These are phyloP conservation scores for Apostasia ramifera DNA, from an alignment of 106 monocot genomes.

Conservation along the genomic window DNA sequence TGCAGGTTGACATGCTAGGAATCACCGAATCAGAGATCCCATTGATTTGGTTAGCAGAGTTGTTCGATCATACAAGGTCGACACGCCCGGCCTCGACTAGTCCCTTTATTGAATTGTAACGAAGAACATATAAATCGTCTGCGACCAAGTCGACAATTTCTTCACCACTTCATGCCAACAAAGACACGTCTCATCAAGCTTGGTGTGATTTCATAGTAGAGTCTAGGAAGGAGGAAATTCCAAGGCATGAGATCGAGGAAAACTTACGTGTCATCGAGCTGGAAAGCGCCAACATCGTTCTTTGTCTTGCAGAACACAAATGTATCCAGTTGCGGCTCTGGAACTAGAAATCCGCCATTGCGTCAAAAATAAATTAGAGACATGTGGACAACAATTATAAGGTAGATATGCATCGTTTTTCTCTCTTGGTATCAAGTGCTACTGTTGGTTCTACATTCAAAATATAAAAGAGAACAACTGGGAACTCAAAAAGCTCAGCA, in stretches of 20 bases:
- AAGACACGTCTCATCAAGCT: not conserved
- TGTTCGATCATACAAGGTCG: constrained; percentile 52
- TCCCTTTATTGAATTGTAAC: constrained; percentile 92
- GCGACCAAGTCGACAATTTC: constrained; percentile 89
- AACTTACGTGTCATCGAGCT: constrained; percentile 86
- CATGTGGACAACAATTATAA: no score
- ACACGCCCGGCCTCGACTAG: constrained; percentile 72
- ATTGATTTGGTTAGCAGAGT: not conserved
- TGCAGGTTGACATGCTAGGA: no score
- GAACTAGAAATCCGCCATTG: constrained; percentile 39
- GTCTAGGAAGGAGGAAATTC: not conserved
- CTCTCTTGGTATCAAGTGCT: no score
- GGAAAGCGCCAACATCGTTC: constrained; percentile 78
- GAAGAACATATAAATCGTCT: constrained; percentile 82
- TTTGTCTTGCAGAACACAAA: constrained; percentile 97
- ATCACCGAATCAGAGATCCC: no score
- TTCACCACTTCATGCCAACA: constrained; percentile 55
- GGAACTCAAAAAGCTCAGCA: no score
- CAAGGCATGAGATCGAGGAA: no score
- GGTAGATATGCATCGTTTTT: no score
- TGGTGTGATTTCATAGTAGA: not conserved
- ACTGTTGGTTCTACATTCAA: no score
- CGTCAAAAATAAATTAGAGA: not conserved
- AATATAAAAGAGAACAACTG: no score
- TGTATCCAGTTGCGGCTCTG: constrained; percentile 82